These are phyloP conservation scores for Parasarocladium wereldwijsianum DNA, from an alignment of 2,329 filamentous ascomycete species.

Conservation along the genomic window DNA sequence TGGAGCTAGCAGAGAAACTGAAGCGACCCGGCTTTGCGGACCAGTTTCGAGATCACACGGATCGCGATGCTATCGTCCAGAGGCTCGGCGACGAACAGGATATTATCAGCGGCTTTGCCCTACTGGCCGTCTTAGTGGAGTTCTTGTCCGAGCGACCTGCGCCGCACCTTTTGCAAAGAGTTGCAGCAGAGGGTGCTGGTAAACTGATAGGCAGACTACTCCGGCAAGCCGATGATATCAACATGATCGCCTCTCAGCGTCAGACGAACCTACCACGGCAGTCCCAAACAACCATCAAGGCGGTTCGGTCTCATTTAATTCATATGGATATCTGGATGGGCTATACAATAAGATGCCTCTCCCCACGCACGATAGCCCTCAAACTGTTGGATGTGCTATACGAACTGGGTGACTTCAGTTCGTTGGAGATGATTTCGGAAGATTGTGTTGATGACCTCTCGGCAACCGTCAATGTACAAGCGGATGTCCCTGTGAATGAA, in stretches of 20 bases:
- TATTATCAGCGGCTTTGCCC: slow-evolving; percentile 43
- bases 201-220: slow-evolving; percentile 43
- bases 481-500: background rate
- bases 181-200: slow-evolving; percentile 38
- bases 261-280: slow-evolving; percentile 55
- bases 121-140: slow-evolving; percentile 47
- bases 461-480: slow-evolving; percentile 1
- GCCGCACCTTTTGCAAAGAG: slow-evolving; percentile 40
- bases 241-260: slow-evolving; percentile 46
- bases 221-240: slow-evolving; percentile 36
- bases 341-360: slow-evolving; percentile 31
- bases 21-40: slow-evolving; percentile 47
- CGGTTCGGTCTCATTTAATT: slow-evolving; percentile 37
- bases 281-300: slow-evolving; percentile 38
- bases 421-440: background rate
- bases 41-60: slow-evolving; percentile 61
- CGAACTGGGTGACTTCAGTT: slow-evolving; percentile 3
- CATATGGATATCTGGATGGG: slow-evolving; percentile 46
- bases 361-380: slow-evolving; percentile 48
- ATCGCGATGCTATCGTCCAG: slow-evolving; percentile 53
- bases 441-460: slow-evolving; percentile 1
- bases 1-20: slow-evolving; percentile 45
- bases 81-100: slow-evolving; percentile 46
- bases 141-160: slow-evolving; percentile 48
- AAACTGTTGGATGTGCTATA: slow-evolving; percentile 40